Percentiles rank a stretch among this genome's conserved stretches.
phyloP scores from a whole-genome alignment of 306 rosid genomes.

The Begonia fuchsioides region DNA sequence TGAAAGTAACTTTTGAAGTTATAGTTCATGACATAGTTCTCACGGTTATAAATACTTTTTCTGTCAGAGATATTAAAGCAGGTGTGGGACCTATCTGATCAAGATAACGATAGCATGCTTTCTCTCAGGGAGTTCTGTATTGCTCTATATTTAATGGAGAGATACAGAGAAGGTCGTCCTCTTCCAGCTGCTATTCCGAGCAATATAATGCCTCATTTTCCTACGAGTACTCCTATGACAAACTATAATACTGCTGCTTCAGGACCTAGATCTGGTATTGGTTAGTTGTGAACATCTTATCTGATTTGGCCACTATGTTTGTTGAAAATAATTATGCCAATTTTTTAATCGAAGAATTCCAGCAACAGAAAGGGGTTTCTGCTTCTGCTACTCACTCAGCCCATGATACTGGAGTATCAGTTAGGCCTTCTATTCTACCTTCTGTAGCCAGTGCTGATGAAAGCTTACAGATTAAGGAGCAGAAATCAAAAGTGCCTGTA shows the following conservation, averaged over 20 bases:
- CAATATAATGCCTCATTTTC: slow-evolving; percentile 51
- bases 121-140: slow-evolving; percentile 91
- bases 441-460: slow-evolving; percentile 44
- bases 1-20: slow-evolving; percentile 4
- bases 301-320: slow-evolving; percentile 5
- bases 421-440: slow-evolving; percentile 56
- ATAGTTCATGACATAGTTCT: slow-evolving; percentile 20
- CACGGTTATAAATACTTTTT: slow-evolving; percentile 24
- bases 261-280: slow-evolving; percentile 60
- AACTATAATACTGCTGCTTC: slow-evolving; percentile 35
- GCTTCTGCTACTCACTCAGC: slow-evolving; percentile 34
- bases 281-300: slow-evolving; percentile 7
- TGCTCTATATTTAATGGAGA: slow-evolving; percentile 91
- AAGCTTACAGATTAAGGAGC: slow-evolving; percentile 34
- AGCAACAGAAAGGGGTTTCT: slow-evolving; percentile 51
- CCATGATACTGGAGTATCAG: slow-evolving; percentile 27
- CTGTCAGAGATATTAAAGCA: slow-evolving; percentile 88
- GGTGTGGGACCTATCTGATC: slow-evolving; percentile 99
- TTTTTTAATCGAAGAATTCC: slow-evolving; percentile 34
- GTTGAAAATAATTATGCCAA: slow-evolving; percentile 14
- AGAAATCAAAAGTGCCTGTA: slow-evolving; percentile 56
- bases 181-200: slow-evolving; percentile 77
- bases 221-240: slow-evolving; percentile 36
- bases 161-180: slow-evolving; percentile 76
- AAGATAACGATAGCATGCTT: slow-evolving; percentile 97